Evolutionary conservation across 176 grass and related monocot species (phyloP), one percentile per base, ranked within the genome.

Genomic region (Eleusine indica): DNA sequence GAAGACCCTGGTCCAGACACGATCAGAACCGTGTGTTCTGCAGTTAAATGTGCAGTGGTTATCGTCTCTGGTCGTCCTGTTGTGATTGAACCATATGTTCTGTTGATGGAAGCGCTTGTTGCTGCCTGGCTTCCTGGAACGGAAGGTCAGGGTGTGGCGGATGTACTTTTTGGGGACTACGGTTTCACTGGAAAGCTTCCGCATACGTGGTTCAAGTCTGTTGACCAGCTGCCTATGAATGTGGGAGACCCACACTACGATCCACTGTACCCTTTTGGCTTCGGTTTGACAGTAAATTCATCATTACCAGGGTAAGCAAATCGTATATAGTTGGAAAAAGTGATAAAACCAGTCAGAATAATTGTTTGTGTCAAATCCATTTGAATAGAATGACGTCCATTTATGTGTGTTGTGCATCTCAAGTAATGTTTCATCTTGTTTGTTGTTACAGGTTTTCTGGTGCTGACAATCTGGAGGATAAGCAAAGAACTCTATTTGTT

Each of bases 101-200:
- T 78, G 15, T 30, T 88, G 70, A 91, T 98, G 92, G 95, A 98
- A 80, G 95, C 92, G 0, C 90, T 95, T 69, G 91, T 98, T 56
- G 95, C 92, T 71, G 95, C 95, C 62, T 98, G 95, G 95, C 93
- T 98, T 85, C 95, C 89, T 70, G 95, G 92, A 64, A 87, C 88
- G 11, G 95, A 95, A 85, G 95, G 95, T 25, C 95, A 89, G 82
- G 95, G 95, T 74, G 89, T 98, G 0, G 78, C 92, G 18, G 95
- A 98, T 80, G 82, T 94, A 41, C 85, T 98, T 7, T 98, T 98
- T 73, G 92, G 95, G 47, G 95, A 95, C 60, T 98, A 98, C 70
- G 69, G 80, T 5, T 98, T 98, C 88, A 93, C 84, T 12, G 95
- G 95, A 48, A 92, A 82, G 78, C 93, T 98, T 62, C 39, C 90